These are phyloP conservation scores for Thelephora terrestris DNA, from an alignment of 1,284 basidiomycete species.

Conservation along the genomic window DNA sequence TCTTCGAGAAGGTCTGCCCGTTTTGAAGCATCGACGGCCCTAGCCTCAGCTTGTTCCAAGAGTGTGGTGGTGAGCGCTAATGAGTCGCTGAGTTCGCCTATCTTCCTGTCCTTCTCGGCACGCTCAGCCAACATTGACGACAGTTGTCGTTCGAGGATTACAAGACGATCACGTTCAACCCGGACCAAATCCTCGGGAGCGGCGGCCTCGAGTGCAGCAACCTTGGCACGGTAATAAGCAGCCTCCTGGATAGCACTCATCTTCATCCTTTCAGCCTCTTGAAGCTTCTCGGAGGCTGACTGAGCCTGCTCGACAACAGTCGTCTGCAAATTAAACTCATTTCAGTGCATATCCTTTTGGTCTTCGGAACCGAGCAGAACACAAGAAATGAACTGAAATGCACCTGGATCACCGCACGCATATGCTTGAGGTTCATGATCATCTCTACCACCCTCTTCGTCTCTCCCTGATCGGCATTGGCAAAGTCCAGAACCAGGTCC, in stretches of 20 bases:
- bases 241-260: slow-evolving; percentile 86
- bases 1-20: slow-evolving; percentile 81
- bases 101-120: slow-evolving; percentile 55
- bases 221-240: slow-evolving; percentile 92
- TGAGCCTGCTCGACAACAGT: slow-evolving; percentile 68
- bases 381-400: slow-evolving; percentile 18
- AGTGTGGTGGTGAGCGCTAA: slow-evolving; percentile 70
- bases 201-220: slow-evolving; percentile 74
- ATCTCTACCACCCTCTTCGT: slow-evolving; percentile 55
- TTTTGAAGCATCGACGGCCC: slow-evolving; percentile 70
- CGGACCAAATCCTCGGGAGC: slow-evolving; percentile 57
- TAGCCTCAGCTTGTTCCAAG: slow-evolving; percentile 71
- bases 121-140: slow-evolving; percentile 59
- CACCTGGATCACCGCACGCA: slow-evolving; percentile 84
- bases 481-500: slow-evolving; percentile 29
- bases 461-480: slow-evolving; percentile 24
- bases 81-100: slow-evolving; percentile 66
- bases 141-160: slow-evolving; percentile 76
- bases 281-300: slow-evolving; percentile 66
- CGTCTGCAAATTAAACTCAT: slow-evolving; percentile 35
- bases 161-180: slow-evolving; percentile 73
- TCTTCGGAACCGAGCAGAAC: neutral
- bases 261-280: slow-evolving; percentile 75
- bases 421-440: slow-evolving; percentile 80
- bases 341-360: neutral